Evolutionary conservation across 352 stramenopile genomes (phyloP).

Genomic region (Phytopythium helicoides): DNA sequence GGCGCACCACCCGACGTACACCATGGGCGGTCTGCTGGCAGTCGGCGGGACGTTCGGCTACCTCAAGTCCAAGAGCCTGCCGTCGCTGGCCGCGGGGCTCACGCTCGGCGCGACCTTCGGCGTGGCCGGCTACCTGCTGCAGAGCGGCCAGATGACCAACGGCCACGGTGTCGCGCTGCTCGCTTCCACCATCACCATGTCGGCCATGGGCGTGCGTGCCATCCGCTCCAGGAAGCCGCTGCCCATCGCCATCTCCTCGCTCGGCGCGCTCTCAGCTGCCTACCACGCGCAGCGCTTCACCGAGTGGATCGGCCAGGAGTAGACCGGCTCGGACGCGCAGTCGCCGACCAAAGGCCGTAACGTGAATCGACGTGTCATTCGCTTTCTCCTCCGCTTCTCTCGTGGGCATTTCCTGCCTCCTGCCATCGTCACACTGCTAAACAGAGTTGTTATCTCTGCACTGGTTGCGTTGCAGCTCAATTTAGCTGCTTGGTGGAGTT

Average conservation of each 20-base stretch:
- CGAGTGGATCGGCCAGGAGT: conserved; percentile 86
- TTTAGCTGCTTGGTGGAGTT: no score
- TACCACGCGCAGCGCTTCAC: conserved; percentile 83
- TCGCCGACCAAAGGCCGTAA: neutral
- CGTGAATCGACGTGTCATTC: no score
- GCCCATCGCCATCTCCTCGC: conserved; percentile 66
- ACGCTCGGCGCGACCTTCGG: conserved; percentile 80
- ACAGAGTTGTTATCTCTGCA: no score
- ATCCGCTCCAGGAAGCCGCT: conserved; percentile 72
- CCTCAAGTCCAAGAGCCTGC: conserved; percentile 73
- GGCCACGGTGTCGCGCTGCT: conserved; percentile 80
- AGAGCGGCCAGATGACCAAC: conserved; percentile 78
- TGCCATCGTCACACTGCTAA: no score
- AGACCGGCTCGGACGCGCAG: conserved; percentile 4
- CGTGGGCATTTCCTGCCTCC: no score
- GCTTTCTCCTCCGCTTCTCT: no score
- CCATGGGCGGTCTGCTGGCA: conserved; percentile 68
- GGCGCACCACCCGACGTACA: conserved; percentile 84
- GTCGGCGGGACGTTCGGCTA: conserved; percentile 79
- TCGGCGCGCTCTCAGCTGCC: conserved; percentile 72
- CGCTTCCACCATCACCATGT: conserved; percentile 83
- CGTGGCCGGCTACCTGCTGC: conserved; percentile 72
- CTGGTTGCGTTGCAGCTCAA: no score
- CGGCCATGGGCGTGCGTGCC: conserved; percentile 79
- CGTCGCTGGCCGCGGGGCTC: conserved; percentile 78